Conservation (phyloP, 192 early-diverging fungal genomes). For the Gaertneriomyces sp. region DNA sequence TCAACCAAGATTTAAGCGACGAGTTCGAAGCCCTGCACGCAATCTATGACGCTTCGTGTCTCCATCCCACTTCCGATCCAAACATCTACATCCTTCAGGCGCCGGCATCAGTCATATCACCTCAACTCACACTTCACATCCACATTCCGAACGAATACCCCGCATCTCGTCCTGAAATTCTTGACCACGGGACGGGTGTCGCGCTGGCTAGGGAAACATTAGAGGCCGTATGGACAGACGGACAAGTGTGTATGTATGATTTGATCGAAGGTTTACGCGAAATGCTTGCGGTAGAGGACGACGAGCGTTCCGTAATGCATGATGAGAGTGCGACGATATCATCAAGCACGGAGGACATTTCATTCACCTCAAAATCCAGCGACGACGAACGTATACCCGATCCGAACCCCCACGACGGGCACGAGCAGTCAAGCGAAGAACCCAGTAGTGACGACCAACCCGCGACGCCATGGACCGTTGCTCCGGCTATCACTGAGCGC, state of each 20-base stretch:
- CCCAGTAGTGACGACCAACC: slow-evolving; percentile 5
- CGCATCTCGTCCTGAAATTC: too few relatives aligned
- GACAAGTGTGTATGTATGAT: slow-evolving; percentile 64
- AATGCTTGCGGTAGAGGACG: slow-evolving; percentile 19
- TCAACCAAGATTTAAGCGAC: too few relatives aligned
- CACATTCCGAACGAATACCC: too few relatives aligned
- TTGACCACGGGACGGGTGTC: slow-evolving; percentile 4
- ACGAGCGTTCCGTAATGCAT: background rate
- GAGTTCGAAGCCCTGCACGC: too few relatives aligned
- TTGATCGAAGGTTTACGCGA: slow-evolving; percentile 59
- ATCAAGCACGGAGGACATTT: background rate
- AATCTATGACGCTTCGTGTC: too few relatives aligned
- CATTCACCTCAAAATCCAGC: background rate
- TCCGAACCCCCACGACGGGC: background rate
- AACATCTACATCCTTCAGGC: too few relatives aligned
- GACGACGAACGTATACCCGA: background rate
- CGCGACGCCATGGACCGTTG: slow-evolving; percentile 51
- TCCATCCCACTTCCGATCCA: too few relatives aligned
- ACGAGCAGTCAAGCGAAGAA: too few relatives aligned
- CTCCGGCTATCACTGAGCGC: slow-evolving; percentile 64
- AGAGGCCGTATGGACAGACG: slow-evolving; percentile 50
- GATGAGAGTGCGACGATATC: background rate
- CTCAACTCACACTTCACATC: too few relatives aligned
- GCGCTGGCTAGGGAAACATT: slow-evolving; percentile 46
- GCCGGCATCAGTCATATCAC: too few relatives aligned